Conservation (phyloP, 257 asterid genomes). For the Lycium barbarum region DNA sequence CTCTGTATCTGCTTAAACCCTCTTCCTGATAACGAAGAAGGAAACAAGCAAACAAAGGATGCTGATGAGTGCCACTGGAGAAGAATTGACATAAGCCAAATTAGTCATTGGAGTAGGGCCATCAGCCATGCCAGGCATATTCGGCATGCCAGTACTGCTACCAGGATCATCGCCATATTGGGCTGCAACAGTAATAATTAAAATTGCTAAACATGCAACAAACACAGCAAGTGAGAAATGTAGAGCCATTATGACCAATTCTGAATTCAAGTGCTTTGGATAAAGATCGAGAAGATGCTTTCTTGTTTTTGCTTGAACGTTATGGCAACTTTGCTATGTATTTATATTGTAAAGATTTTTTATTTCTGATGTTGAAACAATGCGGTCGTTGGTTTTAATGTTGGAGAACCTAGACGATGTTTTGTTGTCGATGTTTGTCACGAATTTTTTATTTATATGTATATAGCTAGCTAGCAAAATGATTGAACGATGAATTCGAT, state of each 20-base stretch:
- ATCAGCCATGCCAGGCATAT: conserved; percentile 29
- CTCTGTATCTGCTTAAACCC: neutral
- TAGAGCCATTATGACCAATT: conserved; percentile 11
- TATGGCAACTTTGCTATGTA: conserved; percentile 20
- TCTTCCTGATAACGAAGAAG: neutral
- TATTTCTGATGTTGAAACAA: neutral
- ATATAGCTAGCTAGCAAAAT: neutral
- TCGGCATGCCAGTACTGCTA: conserved; percentile 13
- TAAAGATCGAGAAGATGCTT: neutral
- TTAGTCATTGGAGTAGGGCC: conserved; percentile 2
- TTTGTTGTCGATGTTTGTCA: conserved; percentile 7
- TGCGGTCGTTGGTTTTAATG: neutral
- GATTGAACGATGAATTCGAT: neutral
- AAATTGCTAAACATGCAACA: conserved; percentile 2
- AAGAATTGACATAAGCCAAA: conserved; percentile 19
- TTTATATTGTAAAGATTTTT: neutral
- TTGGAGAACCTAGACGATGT: conserved; percentile 22
- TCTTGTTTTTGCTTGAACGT: neutral
- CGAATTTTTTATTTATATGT: neutral
- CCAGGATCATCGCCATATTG: conserved; percentile 25
- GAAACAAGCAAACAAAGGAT: conserved; percentile 19
- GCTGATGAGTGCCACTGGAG: neutral
- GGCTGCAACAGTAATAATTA: conserved; percentile 21
- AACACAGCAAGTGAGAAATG: neutral
- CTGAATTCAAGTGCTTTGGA: neutral